A percentile compares a stretch with the other conserved stretches of the same genome.
Conservation (phyloP, 306 rosid species). For the Dalbergia oliveri region DNA sequence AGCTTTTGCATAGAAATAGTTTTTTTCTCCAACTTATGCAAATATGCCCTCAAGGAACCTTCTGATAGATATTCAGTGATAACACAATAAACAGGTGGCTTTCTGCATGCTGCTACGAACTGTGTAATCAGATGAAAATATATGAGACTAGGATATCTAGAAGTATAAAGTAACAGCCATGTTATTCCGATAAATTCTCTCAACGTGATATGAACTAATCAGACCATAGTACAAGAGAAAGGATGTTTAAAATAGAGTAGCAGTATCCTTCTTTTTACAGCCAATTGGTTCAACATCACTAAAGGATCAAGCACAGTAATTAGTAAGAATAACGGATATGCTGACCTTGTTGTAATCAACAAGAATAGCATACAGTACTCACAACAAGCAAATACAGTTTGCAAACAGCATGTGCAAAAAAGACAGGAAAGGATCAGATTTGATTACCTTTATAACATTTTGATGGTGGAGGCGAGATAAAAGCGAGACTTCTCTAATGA, state of each 20-base stretch:
- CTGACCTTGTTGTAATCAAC: constrained; percentile 17
- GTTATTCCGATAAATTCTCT: neutral
- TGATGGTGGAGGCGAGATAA: constrained; percentile 81
- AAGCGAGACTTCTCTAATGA: constrained; percentile 79
- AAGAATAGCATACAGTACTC: constrained; percentile 37
- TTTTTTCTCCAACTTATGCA: constrained; percentile 80
- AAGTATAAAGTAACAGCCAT: constrained; percentile 26
- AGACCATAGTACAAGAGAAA: constrained; percentile 42
- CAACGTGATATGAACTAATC: constrained; percentile 51
- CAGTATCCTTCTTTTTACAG: too few species aligned
- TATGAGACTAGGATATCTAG: constrained; percentile 40
- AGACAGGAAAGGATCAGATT: constrained; percentile 33
- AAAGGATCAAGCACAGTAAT: constrained; percentile 31
- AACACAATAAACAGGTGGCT: constrained; percentile 87
- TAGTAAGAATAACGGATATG: constrained; percentile 12
- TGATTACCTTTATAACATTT: constrained; percentile 80
- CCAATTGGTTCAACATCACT: constrained; percentile 27
- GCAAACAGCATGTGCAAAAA: neutral
- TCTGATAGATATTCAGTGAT: constrained; percentile 85
- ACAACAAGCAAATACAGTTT: neutral
- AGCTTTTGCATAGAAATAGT: constrained; percentile 67
- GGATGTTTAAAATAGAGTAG: too few species aligned
- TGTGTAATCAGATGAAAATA: constrained; percentile 57
- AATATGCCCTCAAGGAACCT: constrained; percentile 85
- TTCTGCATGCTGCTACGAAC: constrained; percentile 92